Evolutionary conservation across 345 rosid species (phyloP).

Genomic region (Lepidium africanum): DNA sequence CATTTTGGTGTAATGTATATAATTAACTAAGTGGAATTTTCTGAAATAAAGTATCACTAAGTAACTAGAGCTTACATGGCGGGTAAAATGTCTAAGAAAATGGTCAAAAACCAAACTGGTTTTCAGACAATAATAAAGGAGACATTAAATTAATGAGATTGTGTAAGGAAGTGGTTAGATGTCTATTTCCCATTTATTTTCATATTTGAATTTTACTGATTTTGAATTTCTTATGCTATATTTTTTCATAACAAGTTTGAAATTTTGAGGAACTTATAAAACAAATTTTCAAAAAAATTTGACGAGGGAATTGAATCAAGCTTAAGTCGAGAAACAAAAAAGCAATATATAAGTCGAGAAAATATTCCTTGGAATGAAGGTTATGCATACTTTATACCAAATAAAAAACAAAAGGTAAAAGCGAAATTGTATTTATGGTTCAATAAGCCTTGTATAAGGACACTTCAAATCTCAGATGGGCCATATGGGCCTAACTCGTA

Average conservation of each 20-base stretch:
- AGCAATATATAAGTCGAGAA: neutral
- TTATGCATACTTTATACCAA: neutral
- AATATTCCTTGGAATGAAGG: neutral
- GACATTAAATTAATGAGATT: slow-evolving; percentile 15
- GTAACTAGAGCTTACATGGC: neutral
- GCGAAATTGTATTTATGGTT: neutral
- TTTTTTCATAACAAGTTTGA: neutral
- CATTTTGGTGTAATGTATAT: neutral
- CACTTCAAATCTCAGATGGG: neutral
- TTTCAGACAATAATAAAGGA: slow-evolving; percentile 3
- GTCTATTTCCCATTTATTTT: slow-evolving; percentile 22
- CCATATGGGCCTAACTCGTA: no score
- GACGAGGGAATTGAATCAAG: slow-evolving; percentile 10
- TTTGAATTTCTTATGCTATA: neutral
- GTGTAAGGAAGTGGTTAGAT: slow-evolving; percentile 19
- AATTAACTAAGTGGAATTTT: neutral
- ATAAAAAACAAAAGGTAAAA: slow-evolving; percentile 10
- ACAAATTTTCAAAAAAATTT: neutral
- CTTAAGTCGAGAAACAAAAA: neutral
- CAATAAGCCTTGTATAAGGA: neutral
- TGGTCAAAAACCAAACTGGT: slow-evolving; percentile 5
- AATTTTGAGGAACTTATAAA: neutral
- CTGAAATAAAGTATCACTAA: neutral
- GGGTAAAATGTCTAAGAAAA: neutral
- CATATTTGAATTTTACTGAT: neutral